Evolutionary conservation across 805 yeast genomes (phyloP), one percentile per base, ranked within the genome.

Genomic region (Candida pseudofarinosa): DNA sequence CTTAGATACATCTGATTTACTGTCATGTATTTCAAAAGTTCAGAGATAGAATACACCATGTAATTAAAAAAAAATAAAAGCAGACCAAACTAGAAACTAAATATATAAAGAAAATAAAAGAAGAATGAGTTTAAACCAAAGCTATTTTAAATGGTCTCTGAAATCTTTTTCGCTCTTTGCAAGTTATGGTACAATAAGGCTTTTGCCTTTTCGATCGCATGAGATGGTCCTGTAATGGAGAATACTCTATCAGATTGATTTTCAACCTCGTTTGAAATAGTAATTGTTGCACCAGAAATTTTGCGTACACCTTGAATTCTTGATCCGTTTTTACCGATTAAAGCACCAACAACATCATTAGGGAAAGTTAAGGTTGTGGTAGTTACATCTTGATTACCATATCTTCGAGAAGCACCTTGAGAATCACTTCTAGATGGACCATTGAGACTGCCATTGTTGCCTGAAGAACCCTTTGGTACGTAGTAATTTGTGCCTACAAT

Each of bases 301-400:
- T 84, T 80, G 53, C 96, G 77, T 39, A 89, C 83, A 47, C 89
- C 95, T 61, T 85, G 93, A 51, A 89, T 88, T 65, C 95, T 78
- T 20, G 86, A 69, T 33, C 96, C 96, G 50, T 83, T 81, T 52
- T 84, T 83, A 46, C 97, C 97, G 53, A 89, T 87, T 42, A 89
- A 72, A 39, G 95, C 91, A 35, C 97, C 97, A 36, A 89, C 96
- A 67, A 81, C 81, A 46, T 81, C 87, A 51, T 84, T 82, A 32
- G 95, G 88, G 58, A 88, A 84, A 20, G 77, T 69, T 15, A 80
- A 66, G 2, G 73, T 62, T 35, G 75, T 74, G 4, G 77, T 52
- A 16, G 45, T 30, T 15, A 14, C 33, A 26, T 28, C 26, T 14
- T 37, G 39, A 16, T 37, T 37, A 26, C 17, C 30, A 34, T 10